A percentile compares a stretch with the other conserved stretches of the same genome.
phyloP scores from a whole-genome alignment of 805 yeast genomes.

The Pichia heedii region DNA sequence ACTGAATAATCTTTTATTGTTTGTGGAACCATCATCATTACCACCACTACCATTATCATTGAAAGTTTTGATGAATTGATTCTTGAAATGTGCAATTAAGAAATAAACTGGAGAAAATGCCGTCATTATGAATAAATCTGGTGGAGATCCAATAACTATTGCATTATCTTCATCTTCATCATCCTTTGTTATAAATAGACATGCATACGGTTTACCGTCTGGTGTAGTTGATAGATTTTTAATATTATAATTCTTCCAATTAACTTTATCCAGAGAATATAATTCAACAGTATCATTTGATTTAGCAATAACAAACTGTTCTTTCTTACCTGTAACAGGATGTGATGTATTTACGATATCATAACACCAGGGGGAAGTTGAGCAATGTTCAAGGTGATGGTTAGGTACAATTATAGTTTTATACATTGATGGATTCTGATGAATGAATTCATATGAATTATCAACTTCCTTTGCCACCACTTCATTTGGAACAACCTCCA shows the following conservation, averaged over 20 bases:
- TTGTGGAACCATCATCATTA: not conserved
- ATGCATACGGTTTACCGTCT: slow-evolving; percentile 5
- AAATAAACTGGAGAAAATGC: slow-evolving; percentile 33
- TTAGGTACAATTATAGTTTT: not conserved
- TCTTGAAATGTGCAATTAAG: slow-evolving; percentile 29
- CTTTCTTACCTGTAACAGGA: not conserved
- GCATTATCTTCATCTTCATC: slow-evolving; percentile 20
- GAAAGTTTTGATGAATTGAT: slow-evolving; percentile 16
- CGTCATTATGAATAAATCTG: slow-evolving; percentile 33
- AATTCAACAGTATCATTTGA: not conserved
- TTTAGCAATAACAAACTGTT: not conserved
- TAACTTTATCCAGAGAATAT: slow-evolving; percentile 1
- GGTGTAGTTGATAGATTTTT: slow-evolving; percentile 2
- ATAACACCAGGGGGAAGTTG: not conserved
- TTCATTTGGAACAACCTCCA: no score
- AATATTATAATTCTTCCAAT: slow-evolving; percentile 4
- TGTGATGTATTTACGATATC: not conserved
- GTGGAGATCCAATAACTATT: slow-evolving; percentile 30
- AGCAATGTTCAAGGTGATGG: not conserved
- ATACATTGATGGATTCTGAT: no score
- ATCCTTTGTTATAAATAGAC: slow-evolving; percentile 2
- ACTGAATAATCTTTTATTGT: slow-evolving; percentile 26
- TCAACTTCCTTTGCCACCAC: no score
- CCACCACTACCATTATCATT: not conserved
- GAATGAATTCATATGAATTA: no score